Base-by-base conservation (phyloP, 192 early-diverging fungal species). In the Coemansia sp. region DNA sequence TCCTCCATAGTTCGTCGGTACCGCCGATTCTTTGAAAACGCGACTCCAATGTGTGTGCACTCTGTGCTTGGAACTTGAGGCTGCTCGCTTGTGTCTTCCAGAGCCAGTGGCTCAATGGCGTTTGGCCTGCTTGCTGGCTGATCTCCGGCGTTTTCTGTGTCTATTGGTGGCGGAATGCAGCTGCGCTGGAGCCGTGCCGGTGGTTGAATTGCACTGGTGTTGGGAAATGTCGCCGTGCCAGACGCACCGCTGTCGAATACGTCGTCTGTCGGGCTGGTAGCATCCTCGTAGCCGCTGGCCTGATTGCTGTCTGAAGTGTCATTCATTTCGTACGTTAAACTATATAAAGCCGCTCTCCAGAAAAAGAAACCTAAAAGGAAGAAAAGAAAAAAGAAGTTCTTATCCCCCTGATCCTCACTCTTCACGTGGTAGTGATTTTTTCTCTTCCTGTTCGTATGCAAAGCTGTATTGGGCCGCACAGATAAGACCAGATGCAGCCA, bases 1-100 rank as follows among this genome's bases (percentile, higher is more conserved):
- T 99, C 96, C 84, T 99, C 96, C 96, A 99, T 99, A 9, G 91
- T 94, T 64, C 95, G 72, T 53, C 96, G 73, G 65, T 90, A 93
- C 31, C 89, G 83, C 58, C 86, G 87, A 80, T 99, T 99, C 47
- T 67, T 71, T 37, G 63, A 62, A 18, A 60, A 67, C n/a, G 74
- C 40, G 2, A 78, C 74, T 47, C 74, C 74, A 39, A 78, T 71
- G 47, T 66, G 61, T 1, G 59, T 52, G 30, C 61, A 63, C 10
- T 21, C 31, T 13, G 52, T 30, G 65, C 48, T 45, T 52, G 16
- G 31, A 13, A 33, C 41, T 36, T 33, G 21, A 8, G 42, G 38
- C 4, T 28, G 13, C n/a, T 35, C 51, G 31, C 19, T 40, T 5
- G 30, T 31, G 14, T 39, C 28, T 9, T 52, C 48, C 12, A 51